These are phyloP conservation scores for Teratosphaeriaceae sp. DNA, from an alignment of 2,329 filamentous ascomycete genomes.

Conservation along the genomic window DNA sequence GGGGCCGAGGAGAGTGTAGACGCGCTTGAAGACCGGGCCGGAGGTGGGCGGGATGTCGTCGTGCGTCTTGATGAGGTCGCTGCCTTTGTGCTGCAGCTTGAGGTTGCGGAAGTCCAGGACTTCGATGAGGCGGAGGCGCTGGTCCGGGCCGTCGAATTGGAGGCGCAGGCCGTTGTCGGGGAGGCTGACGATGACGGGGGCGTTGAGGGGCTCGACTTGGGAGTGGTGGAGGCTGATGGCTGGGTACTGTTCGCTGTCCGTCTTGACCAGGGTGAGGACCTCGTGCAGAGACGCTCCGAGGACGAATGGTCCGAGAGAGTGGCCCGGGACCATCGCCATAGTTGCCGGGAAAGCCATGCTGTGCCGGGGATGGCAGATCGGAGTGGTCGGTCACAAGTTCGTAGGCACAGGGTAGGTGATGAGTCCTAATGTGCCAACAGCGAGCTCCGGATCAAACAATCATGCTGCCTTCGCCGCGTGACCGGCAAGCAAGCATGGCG, in stretches of 20 bases:
- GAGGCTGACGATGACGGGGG: constrained; percentile 68
- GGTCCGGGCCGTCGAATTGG: constrained; percentile 89
- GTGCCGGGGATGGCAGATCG: neutral
- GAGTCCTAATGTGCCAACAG: too few species aligned
- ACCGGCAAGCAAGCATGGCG: neutral
- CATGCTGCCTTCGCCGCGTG: neutral
- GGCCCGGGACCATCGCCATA: constrained; percentile 7
- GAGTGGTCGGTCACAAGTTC: too few species aligned
- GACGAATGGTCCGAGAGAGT: constrained; percentile 10
- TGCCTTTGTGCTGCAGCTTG: constrained; percentile 72
- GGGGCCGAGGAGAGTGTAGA: constrained; percentile 92
- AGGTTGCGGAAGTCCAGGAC: constrained; percentile 84
- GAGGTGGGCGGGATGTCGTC: constrained; percentile 3
- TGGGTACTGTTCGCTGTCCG: constrained; percentile 75
- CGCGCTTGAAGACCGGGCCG: constrained; percentile 26
- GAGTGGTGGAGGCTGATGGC: constrained; percentile 79
- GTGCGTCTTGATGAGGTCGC: constrained; percentile 62
- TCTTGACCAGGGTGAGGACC: constrained; percentile 78
- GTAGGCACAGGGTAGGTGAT: too few species aligned
- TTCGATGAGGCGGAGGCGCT: constrained; percentile 85
- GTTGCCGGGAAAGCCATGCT: neutral
- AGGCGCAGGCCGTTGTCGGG: constrained; percentile 82
- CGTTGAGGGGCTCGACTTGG: constrained; percentile 62
- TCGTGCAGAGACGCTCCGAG: constrained; percentile 90
- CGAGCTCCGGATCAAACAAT: constrained; percentile 8